These are phyloP conservation scores for Metschnikowia chrysomelidarum DNA, from an alignment of 805 yeast genomes.

Conservation along the genomic window DNA sequence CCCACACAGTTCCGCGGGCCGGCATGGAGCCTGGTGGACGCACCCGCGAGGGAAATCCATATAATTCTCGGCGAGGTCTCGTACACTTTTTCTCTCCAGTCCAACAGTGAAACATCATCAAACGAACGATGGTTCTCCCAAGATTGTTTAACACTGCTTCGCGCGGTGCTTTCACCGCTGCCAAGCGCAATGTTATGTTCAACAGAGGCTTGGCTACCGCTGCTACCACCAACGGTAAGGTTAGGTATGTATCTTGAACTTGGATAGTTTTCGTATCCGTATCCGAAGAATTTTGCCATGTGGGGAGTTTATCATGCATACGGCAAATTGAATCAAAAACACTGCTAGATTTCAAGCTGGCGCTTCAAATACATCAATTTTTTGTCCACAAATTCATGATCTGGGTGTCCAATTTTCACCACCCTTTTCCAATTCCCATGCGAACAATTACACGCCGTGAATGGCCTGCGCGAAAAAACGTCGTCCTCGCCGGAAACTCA, in stretches of 20 bases:
- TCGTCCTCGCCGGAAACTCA: too few relatives aligned
- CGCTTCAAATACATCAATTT: too few relatives aligned
- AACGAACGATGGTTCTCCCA: constrained; percentile 52
- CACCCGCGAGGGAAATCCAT: constrained; percentile 19
- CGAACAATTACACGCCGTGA: too few relatives aligned
- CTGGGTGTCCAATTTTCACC: too few relatives aligned
- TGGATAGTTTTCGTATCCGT: too few relatives aligned
- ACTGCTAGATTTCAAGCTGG: neutral
- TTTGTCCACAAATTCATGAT: too few relatives aligned
- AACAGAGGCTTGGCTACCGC: constrained; percentile 77
- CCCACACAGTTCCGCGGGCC: constrained; percentile 19
- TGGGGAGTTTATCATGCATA: too few relatives aligned
- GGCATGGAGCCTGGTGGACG: constrained; percentile 21
- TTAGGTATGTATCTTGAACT: constrained; percentile 67
- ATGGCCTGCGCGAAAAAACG: too few relatives aligned
- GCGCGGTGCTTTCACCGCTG: constrained; percentile 86
- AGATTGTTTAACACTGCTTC: constrained; percentile 56
- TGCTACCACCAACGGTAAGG: constrained; percentile 75
- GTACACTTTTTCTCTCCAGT: constrained; percentile 16
- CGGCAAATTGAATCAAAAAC: neutral
- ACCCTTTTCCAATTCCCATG: too few relatives aligned
- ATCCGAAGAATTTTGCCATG: too few relatives aligned
- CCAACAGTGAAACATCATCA: constrained; percentile 21
- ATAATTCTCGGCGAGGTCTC: constrained; percentile 17
- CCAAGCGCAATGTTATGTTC: constrained; percentile 76